These are phyloP conservation scores for Pleurostoma richardsiae DNA, from an alignment of 2,329 filamentous ascomycete species.

Conservation along the genomic window DNA sequence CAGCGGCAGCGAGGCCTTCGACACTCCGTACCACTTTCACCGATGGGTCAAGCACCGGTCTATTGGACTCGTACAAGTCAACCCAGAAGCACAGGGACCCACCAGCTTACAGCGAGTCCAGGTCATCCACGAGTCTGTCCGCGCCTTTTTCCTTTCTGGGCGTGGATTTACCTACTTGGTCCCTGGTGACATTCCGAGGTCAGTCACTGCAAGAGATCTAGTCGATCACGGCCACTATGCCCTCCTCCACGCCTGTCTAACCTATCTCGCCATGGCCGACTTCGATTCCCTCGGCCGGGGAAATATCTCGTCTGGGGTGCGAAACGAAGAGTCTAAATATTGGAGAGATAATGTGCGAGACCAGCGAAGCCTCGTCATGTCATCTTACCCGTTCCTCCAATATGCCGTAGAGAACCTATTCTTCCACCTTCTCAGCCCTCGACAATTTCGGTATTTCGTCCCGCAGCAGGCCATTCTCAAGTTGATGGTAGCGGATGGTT, in stretches of 20 bases:
- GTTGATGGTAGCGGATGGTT: conserved; percentile 15
- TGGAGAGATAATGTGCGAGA: conserved; percentile 11
- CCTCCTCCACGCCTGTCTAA: conserved; percentile 22
- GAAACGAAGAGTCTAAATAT: conserved; percentile 5
- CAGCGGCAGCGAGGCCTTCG: conserved; percentile 18
- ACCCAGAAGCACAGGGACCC: conserved; percentile 13
- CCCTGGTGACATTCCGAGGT: neutral
- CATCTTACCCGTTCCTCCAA: conserved; percentile 23
- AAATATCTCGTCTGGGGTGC: conserved; percentile 1
- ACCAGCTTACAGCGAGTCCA: conserved; percentile 22
- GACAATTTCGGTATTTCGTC: conserved; percentile 22
- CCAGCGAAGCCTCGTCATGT: conserved; percentile 20
- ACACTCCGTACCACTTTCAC: conserved; percentile 21
- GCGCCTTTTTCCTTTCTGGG: conserved; percentile 23
- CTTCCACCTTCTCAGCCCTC: conserved; percentile 23
- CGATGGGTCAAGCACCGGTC: conserved; percentile 23
- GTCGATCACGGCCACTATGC: conserved; percentile 21
- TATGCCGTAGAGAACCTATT: conserved; percentile 24
- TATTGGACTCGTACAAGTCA: conserved; percentile 23
- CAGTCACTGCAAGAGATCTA: conserved; percentile 11
- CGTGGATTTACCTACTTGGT: conserved; percentile 21
- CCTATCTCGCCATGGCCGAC: conserved; percentile 25
- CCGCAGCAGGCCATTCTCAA: conserved; percentile 20
- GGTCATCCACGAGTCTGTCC: conserved; percentile 23
- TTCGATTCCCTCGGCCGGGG: conserved; percentile 20